Base-by-base conservation (phyloP, 257 asterid species). In the Salvia miltiorrhiza region DNA sequence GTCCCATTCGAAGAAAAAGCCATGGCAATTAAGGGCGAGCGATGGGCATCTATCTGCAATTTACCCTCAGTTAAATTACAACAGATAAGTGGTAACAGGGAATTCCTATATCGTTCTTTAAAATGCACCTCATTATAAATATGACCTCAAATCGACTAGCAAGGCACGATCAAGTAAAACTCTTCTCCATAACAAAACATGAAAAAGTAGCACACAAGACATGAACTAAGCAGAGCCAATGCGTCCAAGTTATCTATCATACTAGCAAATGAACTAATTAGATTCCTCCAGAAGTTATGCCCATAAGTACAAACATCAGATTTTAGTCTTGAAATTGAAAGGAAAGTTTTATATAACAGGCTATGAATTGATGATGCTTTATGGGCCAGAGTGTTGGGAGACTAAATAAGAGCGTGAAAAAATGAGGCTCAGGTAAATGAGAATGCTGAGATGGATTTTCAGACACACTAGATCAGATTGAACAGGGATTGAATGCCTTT, bases 41-140 rank as follows among this genome's bases (percentile, higher is more conserved):
- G 93, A 77, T 92, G 98, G 65, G 98, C 98, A 69, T 83, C 92
- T 80, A 92, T 89, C 98, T 92, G 91, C 89, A 85, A 71, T 80
- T 75, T 58, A 56, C 63, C 35, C 19, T 16, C 63, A 73, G 59
- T 78, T 62, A 74, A 41, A 58, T 11, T 62, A 50, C 49, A 35
- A 70, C 7, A 61, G 60, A 26, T 30, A 40, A 60, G 62, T 48
- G 55, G 41, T 30, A 9, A 20, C 33, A 33, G 5, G 40, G 28
- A 61, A 63, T 60, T 63, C 26, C 24, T 52, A 56, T 55, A 54
- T 20, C 49, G 37, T 60, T 55, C 19, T 44, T 39, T 49, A 35
- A 30, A 59, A 35, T 55, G 44, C 56, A 21, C 48, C 26, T 41
- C 24, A 2, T 30, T 16, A 24, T 53, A 39, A 17, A 49, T 45